Percentiles rank a stretch among this genome's conserved stretches.
Evolutionary conservation across 768 basidiomycete genomes (phyloP).

Genomic region (Lyophyllum shimeji): DNA sequence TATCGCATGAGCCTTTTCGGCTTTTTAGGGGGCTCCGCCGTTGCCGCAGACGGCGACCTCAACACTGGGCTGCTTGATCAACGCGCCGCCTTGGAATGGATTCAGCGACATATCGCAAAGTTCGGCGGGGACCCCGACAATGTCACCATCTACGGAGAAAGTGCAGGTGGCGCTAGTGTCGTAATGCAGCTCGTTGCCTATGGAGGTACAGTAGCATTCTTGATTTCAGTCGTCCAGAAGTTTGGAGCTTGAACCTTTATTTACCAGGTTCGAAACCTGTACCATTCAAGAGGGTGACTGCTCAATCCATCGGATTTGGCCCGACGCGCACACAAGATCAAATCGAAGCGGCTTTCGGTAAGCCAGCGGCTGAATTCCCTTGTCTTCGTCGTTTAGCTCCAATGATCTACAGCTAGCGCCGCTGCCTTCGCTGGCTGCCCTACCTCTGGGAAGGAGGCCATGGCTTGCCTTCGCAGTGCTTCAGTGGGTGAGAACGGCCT

Average conservation of each 20-base stretch:
- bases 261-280: constrained; percentile 29
- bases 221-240: not conserved
- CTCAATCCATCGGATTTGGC: constrained; percentile 44
- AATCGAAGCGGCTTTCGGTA: constrained; percentile 32
- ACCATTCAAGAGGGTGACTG: constrained; percentile 40
- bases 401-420: constrained; percentile 22
- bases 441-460: constrained; percentile 22
- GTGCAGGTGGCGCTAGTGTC: constrained; percentile 15
- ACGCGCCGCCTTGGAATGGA: constrained; percentile 39
- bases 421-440: constrained; percentile 30
- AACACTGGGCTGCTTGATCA: constrained; percentile 43
- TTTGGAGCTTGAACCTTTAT: not conserved
- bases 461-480: constrained; percentile 36
- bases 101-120: constrained; percentile 33
- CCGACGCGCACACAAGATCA: constrained; percentile 29
- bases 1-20: constrained; percentile 30
- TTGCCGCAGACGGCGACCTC: constrained; percentile 36
- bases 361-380: not conserved
- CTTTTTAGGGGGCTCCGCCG: constrained; percentile 26
- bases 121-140: constrained; percentile 34
- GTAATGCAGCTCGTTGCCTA: constrained; percentile 45
- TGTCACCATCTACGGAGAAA: constrained; percentile 3
- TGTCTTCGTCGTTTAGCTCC: not conserved
- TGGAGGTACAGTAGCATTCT: constrained; percentile 27
- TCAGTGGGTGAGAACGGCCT: constrained; percentile 25